phyloP scores from a whole-genome alignment of 2,329 filamentous ascomycete species.

The Aspergillus spinulosporus region DNA sequence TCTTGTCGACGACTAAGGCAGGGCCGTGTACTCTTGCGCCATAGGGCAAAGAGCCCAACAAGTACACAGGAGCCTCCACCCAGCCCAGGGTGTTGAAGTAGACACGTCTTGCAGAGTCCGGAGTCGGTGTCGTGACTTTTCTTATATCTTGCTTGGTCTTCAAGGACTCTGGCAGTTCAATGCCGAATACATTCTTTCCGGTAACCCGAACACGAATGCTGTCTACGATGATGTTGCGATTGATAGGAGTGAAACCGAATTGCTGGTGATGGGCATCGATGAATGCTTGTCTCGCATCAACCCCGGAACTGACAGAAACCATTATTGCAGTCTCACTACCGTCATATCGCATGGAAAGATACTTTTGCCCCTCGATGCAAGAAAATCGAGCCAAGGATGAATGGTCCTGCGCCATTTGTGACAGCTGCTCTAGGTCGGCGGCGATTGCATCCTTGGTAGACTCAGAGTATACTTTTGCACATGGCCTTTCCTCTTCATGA shows the following conservation, averaged over 20 bases:
- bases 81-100: constrained; percentile 4
- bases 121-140: too few relatives aligned
- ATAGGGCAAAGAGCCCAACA: constrained; percentile 25
- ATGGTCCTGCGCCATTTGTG: neutral
- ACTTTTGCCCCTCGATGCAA: neutral
- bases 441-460: neutral
- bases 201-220: constrained; percentile 86
- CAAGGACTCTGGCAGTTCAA: neutral
- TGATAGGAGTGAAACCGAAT: constrained; percentile 69
- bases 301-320: constrained; percentile 51
- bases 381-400: neutral
- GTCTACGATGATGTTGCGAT: constrained; percentile 82
- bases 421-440: neutral
- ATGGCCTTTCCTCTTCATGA: constrained; percentile 57
- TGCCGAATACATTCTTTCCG: constrained; percentile 33
- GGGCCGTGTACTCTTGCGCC: constrained; percentile 49
- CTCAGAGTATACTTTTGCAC: neutral
- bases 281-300: constrained; percentile 54
- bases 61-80: constrained; percentile 28
- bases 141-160: neutral
- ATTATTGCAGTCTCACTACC: constrained; percentile 53
- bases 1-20: constrained; percentile 71
- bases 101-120: too few relatives aligned
- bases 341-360: constrained; percentile 46
- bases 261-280: constrained; percentile 83